Evolutionary conservation across 148 eudicot species (phyloP), one percentile per base, ranked within the genome.

Genomic region (Nepenthes gracilis): DNA sequence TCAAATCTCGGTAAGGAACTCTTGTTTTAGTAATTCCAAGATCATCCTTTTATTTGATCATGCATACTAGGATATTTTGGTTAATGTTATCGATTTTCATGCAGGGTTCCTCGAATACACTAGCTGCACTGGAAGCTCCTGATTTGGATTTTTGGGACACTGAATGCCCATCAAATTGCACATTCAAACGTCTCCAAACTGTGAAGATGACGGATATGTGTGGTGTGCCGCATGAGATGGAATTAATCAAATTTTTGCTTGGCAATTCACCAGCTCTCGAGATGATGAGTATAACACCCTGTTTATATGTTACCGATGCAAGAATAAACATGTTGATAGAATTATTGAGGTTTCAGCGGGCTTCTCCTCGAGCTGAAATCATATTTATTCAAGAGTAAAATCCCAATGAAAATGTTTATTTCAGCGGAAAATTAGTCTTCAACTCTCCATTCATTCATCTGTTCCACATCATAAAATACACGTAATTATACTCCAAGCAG

Each of bases 211-310:
- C 84, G 48, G 99, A 94, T 64, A 58, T 86, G 63, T 79, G 71
- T 55, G 95, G 92, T 4, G 77, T 80, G 67, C 89, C 84, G 32
- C 85, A 82, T 49, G 97, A 89, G 79, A 86, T 94, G 95, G 77
- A 73, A 55, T 77, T 94, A 10, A 85, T 94, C 48, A 77, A 79
- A 63, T 79, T 82, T 69, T 59, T 89, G 64, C 81, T 94, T 48
- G 74, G 55, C 36, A 85, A 74, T 56, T 82, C 97, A 7, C 99
- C 95, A 1, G 48, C 52, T 37, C 83, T 94, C 12, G 82, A 81
- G 66, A 64, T 52, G 35, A 76, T 89, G 86, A 76, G 74, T 54
- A 69, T 94, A 61, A 61, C 74, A 3, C 97, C 99, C 47, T 71
- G 80, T 66, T 40, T 69, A 36, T 84, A 84, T 70, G 82, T 69